These are phyloP conservation scores for Hanseniaspora clermontiae DNA, from an alignment of 805 yeast genomes.

Conservation along the genomic window DNA sequence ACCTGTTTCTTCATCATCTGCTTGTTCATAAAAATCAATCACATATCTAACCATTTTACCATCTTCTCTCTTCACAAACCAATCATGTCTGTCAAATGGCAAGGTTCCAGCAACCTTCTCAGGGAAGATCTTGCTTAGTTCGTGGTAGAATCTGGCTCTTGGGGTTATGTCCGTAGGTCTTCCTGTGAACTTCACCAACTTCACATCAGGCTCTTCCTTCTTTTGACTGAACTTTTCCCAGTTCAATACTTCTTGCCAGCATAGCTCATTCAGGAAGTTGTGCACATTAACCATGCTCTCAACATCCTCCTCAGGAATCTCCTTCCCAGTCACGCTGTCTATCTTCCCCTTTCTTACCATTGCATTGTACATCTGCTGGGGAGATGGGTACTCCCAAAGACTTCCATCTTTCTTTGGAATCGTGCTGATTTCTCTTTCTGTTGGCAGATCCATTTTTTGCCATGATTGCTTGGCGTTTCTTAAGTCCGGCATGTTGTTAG, in stretches of 20 bases:
- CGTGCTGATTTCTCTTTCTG: constrained; percentile 67
- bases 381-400: constrained; percentile 97
- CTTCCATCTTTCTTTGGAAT: constrained; percentile 71
- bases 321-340: constrained; percentile 38
- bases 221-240: constrained; percentile 73
- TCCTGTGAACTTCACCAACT: constrained; percentile 78
- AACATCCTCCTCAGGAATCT: constrained; percentile 87
- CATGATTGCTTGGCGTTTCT: constrained; percentile 55
- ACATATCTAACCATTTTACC: constrained; percentile 67
- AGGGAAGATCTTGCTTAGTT: constrained; percentile 61
- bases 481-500: constrained; percentile 82
- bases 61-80: constrained; percentile 76
- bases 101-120: constrained; percentile 57
- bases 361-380: constrained; percentile 98
- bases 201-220: constrained; percentile 37
- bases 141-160: constrained; percentile 58
- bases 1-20: constrained; percentile 74
- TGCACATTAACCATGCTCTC: constrained; percentile 95
- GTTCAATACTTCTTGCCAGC: constrained; percentile 84
- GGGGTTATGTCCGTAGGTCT: constrained; percentile 82
- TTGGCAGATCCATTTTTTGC: constrained; percentile 65
- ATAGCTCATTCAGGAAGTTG: constrained; percentile 91
- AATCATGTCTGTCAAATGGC: constrained; percentile 97
- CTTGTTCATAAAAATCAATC: constrained; percentile 92
- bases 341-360: constrained; percentile 85